A percentile compares a stretch with the other conserved stretches of the same genome.
These are phyloP conservation scores for Fusarium sp. DNA, from an alignment of 2,329 filamentous ascomycete species.

Conservation along the genomic window DNA sequence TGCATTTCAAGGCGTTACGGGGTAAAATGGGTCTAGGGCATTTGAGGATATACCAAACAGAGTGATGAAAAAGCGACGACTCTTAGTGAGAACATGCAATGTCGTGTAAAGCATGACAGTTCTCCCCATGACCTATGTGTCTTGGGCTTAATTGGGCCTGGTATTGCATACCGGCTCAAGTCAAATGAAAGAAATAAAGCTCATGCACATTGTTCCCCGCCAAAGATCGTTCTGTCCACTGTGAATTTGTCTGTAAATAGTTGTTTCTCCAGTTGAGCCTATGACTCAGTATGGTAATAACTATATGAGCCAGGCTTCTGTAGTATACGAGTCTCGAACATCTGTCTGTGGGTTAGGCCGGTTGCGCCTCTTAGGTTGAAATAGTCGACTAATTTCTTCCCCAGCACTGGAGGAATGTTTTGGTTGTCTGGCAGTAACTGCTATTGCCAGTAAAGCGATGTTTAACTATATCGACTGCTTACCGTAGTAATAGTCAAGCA, in stretches of 20 bases:
- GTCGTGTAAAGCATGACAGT: conserved; percentile 27
- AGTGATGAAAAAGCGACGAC: conserved; percentile 52
- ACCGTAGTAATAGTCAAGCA: neutral
- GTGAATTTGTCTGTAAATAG: neutral
- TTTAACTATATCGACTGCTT: neutral
- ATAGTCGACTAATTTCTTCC: neutral
- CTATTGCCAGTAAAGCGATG: neutral
- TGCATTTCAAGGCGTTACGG: conserved; percentile 60
- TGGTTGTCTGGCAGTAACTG: neutral
- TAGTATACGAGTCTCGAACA: neutral
- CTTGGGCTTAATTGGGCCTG: conserved; percentile 45
- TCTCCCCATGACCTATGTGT: conserved; percentile 46
- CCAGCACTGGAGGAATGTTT: conserved; percentile 2
- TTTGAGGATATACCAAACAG: conserved; percentile 55
- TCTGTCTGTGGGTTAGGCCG: neutral
- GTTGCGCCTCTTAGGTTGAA: neutral
- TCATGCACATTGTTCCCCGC: conserved; percentile 53
- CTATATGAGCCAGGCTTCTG: no score
- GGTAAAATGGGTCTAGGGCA: conserved; percentile 54
- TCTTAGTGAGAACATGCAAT: conserved; percentile 43
- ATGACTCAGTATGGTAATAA: no score
- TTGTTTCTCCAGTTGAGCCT: neutral
- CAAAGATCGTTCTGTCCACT: conserved; percentile 9
- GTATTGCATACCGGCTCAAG: conserved; percentile 43
- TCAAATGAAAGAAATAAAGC: conserved; percentile 54